Percentiles rank a stretch among this genome's conserved stretches.
Evolutionary conservation across 75 land plant species (phyloP).

Genomic region (Azolla pinnata): DNA sequence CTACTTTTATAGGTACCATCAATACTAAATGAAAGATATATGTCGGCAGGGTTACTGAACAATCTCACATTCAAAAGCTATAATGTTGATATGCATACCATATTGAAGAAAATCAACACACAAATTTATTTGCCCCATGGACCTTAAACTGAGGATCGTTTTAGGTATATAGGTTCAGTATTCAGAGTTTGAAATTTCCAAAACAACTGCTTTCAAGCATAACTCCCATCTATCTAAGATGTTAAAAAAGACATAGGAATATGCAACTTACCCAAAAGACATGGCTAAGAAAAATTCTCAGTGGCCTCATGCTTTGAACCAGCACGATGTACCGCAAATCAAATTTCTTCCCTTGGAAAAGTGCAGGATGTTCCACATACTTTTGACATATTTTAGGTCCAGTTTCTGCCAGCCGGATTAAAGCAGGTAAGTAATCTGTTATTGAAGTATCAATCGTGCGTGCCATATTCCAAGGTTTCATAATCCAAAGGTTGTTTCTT

Average conservation of each 20-base stretch:
- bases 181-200: no score
- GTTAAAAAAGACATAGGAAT: background rate
- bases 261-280: slow-evolving; percentile 78
- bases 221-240: no score
- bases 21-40: no score
- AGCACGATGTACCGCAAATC: slow-evolving; percentile 89
- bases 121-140: no score
- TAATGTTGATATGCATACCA: no score
- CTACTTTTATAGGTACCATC: no score
- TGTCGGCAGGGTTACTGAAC: no score
- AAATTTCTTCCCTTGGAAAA: slow-evolving; percentile 77
- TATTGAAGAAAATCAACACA: no score
- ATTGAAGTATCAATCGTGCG: slow-evolving; percentile 93
- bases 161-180: no score
- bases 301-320: slow-evolving; percentile 76
- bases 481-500: slow-evolving; percentile 78
- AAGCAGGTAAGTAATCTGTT: slow-evolving; percentile 60
- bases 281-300: slow-evolving; percentile 73
- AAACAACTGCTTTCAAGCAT: no score
- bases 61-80: no score
- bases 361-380: slow-evolving; percentile 85
- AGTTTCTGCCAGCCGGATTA: slow-evolving; percentile 83
- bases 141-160: no score
- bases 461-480: slow-evolving; percentile 99
- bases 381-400: slow-evolving; percentile 98